Evolutionary conservation across 2,329 filamentous ascomycete genomes (phyloP).

Genomic region (Trichothecium roseum): DNA sequence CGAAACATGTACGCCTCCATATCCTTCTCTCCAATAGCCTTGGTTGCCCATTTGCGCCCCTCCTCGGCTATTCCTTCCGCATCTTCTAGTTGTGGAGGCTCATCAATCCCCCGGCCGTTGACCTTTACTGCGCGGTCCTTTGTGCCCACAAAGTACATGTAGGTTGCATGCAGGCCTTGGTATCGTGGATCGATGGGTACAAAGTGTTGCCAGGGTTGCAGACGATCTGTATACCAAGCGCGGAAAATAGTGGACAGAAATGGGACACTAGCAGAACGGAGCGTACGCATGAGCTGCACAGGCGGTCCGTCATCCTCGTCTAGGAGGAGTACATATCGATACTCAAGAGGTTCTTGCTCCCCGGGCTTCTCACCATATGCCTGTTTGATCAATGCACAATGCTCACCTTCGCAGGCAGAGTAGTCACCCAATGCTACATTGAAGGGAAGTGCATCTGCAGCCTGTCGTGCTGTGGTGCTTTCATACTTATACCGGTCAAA

Average conservation of each 20-base stretch:
- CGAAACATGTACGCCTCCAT: conserved; percentile 76
- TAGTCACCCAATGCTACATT: conserved; percentile 50
- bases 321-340: conserved; percentile 62
- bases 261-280: conserved; percentile 57
- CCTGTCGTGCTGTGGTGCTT: conserved; percentile 36
- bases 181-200: conserved; percentile 66
- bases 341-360: conserved; percentile 41
- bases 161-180: conserved; percentile 61
- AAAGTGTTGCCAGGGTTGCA: conserved; percentile 71
- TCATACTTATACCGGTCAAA: conserved; percentile 38
- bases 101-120: conserved; percentile 33
- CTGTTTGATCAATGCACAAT: conserved; percentile 17
- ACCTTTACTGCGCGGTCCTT: conserved; percentile 24
- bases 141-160: conserved; percentile 63
- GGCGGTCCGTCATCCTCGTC: conserved; percentile 63
- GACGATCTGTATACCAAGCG: conserved; percentile 68
- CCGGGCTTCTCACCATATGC: conserved; percentile 18
- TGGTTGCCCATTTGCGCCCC: conserved; percentile 54
- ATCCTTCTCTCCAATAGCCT: conserved; percentile 57
- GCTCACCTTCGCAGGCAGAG: conserved; percentile 42
- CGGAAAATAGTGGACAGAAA: conserved; percentile 64
- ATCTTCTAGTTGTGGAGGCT: conserved; percentile 38
- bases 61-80: conserved; percentile 55
- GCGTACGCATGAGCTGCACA: conserved; percentile 44
- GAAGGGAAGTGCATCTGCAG: conserved; percentile 42